Percentiles rank a stretch among this genome's conserved stretches.
Evolutionary conservation across 2,329 filamentous ascomycete species (phyloP).

Genomic region (Penicillium hesseltinei): DNA sequence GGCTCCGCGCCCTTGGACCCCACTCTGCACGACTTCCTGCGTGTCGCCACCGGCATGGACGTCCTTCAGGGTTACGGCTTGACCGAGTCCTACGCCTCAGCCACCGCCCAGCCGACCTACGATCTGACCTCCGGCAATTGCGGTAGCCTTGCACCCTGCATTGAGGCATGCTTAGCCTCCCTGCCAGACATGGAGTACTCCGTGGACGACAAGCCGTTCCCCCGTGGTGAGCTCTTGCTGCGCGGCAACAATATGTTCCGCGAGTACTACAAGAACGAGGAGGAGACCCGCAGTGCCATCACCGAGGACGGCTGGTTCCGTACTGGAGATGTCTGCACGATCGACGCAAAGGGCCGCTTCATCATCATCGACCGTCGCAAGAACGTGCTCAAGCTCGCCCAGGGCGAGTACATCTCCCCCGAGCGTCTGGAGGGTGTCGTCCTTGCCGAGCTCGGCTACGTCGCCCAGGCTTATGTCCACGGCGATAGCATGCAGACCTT

Average conservation of each 20-base stretch:
- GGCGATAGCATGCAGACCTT: constrained; percentile 79
- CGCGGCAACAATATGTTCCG: constrained; percentile 77
- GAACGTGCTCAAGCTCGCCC: constrained; percentile 97
- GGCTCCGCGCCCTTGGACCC: constrained; percentile 91
- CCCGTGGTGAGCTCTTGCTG: constrained; percentile 84
- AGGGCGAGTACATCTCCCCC: constrained; percentile 97
- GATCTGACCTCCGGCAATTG: constrained; percentile 81
- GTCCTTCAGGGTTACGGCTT: constrained; percentile 89
- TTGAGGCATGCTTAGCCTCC: constrained; percentile 78
- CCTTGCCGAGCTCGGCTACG: constrained; percentile 72
- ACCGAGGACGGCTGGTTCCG: constrained; percentile 95
- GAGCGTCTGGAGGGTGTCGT: constrained; percentile 97
- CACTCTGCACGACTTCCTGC: constrained; percentile 81
- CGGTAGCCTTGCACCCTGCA: constrained; percentile 65
- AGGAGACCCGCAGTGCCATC: constrained; percentile 79
- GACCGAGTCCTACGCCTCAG: constrained; percentile 86
- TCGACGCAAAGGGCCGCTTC: constrained; percentile 84
- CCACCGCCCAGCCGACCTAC: constrained; percentile 64
- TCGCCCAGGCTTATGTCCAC: constrained; percentile 83
- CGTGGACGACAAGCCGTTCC: constrained; percentile 80
- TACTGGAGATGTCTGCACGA: constrained; percentile 83
- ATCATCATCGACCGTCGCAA: constrained; percentile 95
- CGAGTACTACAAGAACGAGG: constrained; percentile 86
- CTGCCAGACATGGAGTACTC: constrained; percentile 94
- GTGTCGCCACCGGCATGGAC: constrained; percentile 73